Evolutionary conservation across 768 basidiomycete genomes (phyloP).

Genomic region (Paxillus rubicundulus): DNA sequence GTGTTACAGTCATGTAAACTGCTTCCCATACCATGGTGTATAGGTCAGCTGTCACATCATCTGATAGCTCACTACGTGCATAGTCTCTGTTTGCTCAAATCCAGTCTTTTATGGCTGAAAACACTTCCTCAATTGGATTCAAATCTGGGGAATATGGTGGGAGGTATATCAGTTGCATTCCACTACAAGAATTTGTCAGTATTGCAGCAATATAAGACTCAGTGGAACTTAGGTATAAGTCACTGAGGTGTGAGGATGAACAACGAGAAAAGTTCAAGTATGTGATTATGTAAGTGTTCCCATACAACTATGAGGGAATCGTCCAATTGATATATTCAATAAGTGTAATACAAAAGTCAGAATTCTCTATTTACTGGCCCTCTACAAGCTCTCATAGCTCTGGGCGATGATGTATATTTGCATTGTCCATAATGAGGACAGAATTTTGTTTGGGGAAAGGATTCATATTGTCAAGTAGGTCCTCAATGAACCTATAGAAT

Average conservation of each 20-base stretch:
- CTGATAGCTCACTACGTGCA: not conserved
- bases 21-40: not conserved
- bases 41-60: not conserved
- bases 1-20: not conserved
- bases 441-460: slow-evolving; percentile 16
- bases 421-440: slow-evolving; percentile 25
- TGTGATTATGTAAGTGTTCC: too few species aligned
- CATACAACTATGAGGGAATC: too few species aligned
- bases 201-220: too few species aligned
- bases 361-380: not conserved
- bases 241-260: too few species aligned
- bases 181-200: not conserved
- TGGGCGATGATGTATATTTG: slow-evolving; percentile 14
- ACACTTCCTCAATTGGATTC: slow-evolving; percentile 41
- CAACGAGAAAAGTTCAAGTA: too few species aligned
- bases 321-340: too few species aligned
- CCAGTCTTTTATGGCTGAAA: slow-evolving; percentile 34
- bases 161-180: slow-evolving; percentile 24
- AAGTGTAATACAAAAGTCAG: not conserved
- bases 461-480: not conserved
- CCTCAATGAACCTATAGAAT: too few species aligned
- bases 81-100: not conserved
- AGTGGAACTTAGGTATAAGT: too few species aligned
- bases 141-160: slow-evolving; percentile 41
- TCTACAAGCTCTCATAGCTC: not conserved